These are phyloP conservation scores for Tricholoma flavovirens DNA, from an alignment of 768 basidiomycete genomes.

Conservation along the genomic window DNA sequence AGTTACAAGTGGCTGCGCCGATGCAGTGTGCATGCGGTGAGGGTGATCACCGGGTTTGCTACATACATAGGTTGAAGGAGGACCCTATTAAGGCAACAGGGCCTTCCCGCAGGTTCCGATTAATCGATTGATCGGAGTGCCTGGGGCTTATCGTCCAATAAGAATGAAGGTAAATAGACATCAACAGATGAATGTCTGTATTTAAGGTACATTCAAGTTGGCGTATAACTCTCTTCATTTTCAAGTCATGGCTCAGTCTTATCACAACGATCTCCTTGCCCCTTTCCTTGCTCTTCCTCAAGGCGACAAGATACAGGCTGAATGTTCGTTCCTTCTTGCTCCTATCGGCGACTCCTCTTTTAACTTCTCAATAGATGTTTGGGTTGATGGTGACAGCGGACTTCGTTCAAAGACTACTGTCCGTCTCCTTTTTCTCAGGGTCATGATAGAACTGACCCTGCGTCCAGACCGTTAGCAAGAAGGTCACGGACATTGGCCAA, in stretches of 20 bases:
- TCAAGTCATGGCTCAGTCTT: slow-evolving; percentile 31
- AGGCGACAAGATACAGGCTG: slow-evolving; percentile 91
- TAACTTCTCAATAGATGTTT: slow-evolving; percentile 63
- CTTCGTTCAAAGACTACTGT: slow-evolving; percentile 97
- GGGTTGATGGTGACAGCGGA: slow-evolving; percentile 94
- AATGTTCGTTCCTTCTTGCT: slow-evolving; percentile 54
- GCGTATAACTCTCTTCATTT: slow-evolving; percentile 7
- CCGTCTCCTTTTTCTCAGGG: slow-evolving; percentile 21
- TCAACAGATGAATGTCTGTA: slow-evolving; percentile 18
- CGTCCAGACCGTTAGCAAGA: slow-evolving; percentile 76
- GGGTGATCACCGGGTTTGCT: too few species aligned
- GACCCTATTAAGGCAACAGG: too few species aligned
- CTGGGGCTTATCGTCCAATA: slow-evolving; percentile 41
- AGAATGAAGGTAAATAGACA: slow-evolving; percentile 20
- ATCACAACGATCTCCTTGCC: slow-evolving; percentile 81
- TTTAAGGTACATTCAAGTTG: slow-evolving; percentile 18
- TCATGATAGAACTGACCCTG: slow-evolving; percentile 6
- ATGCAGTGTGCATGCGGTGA: too few species aligned
- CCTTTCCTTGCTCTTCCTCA: slow-evolving; percentile 88
- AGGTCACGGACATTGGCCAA: slow-evolving; percentile 81
- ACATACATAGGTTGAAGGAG: too few species aligned
- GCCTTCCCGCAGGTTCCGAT: too few species aligned
- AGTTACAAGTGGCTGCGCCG: too few species aligned
- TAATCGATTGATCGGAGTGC: not conserved
- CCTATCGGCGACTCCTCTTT: slow-evolving; percentile 6